Conservation (phyloP, 2,329 filamentous ascomycete genomes). For the Clonostachys rhizophaga region DNA sequence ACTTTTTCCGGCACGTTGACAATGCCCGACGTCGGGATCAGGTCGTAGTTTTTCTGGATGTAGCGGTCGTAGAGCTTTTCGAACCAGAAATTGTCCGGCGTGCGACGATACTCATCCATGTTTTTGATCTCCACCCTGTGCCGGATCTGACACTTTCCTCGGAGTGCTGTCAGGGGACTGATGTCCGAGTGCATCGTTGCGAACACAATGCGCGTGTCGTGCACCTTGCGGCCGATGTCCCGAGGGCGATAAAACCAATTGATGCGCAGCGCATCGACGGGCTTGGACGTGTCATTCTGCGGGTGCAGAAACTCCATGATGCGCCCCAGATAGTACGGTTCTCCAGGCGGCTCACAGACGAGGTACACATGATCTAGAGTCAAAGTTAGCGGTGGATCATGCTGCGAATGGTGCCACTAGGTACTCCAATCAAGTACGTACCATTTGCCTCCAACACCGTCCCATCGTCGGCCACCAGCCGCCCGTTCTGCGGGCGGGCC, state of each 20-base stretch:
- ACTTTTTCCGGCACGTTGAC: conserved; percentile 95
- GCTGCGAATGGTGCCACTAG: background rate
- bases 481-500: conserved; percentile 66
- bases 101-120: conserved; percentile 79
- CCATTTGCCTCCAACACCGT: conserved; percentile 80
- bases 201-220: conserved; percentile 87
- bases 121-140: conserved; percentile 83
- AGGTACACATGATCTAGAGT: conserved; percentile 77
- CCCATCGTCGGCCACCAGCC: conserved; percentile 86
- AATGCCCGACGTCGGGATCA: conserved; percentile 85
- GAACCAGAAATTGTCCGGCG: conserved; percentile 89
- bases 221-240: conserved; percentile 88
- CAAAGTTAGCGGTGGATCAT: conserved; percentile 7
- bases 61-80: conserved; percentile 98
- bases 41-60: conserved; percentile 96
- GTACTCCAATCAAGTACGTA: conserved; percentile 37
- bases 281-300: conserved; percentile 66
- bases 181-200: conserved; percentile 99
- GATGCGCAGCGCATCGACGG: conserved; percentile 82
- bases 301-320: conserved; percentile 97
- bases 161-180: conserved; percentile 84
- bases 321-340: conserved; percentile 94
- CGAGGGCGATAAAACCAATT: conserved; percentile 99
- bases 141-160: conserved; percentile 87
- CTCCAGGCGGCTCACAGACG: conserved; percentile 93